Evolutionary conservation across 2,329 filamentous ascomycete genomes (phyloP), one percentile per base, ranked within the genome.

Genomic region (Penicillium sp.): DNA sequence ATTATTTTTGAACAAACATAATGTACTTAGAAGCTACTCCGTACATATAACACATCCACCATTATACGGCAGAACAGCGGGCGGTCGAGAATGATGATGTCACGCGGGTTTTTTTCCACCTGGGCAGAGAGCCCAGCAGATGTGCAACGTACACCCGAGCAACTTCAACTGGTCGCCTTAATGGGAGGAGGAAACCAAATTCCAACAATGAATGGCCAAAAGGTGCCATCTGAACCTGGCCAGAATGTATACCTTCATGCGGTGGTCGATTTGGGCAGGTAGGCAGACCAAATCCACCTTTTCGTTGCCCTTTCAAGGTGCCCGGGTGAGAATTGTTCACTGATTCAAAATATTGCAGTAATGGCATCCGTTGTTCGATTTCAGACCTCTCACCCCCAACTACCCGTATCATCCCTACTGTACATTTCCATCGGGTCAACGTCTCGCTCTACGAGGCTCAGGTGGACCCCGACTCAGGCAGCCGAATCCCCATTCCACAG

Each of bases 281-380:
- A 69, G 57, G 39, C n/a, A 25, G 15, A 44, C 21, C 17, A 23
- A 35, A 23, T 33, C 4, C 19, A 39, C 35, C 41, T 33, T 27
- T 36, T 13, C 38, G 23, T 19, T 25, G 17, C 35, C 38, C 36
- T 12, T 25, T 19, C 3, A n/a, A 17, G 9, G 33, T n/a, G 6
- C 6, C 27, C 19, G 3, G 15, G 29, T n/a, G 27, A 15, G n/a
- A 17, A 23, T 27, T 25, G 17, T n/a, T 9, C 17, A 31, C 51
- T 63, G 29, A 59, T 38, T 45, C 15, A 8, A 48, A n/a, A 33
- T 21, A 51, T 17, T 21, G 8, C 43, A 75, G 91, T 79, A 96
- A 96, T 79, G 92, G 91, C 67, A 93, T 96, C 67, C 90, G 92
- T 60, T 96, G 96, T 79, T 93, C 90, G 45, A 90, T 96, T 67